These are phyloP conservation scores for Verticillium nonalfalfae DNA, from an alignment of 2,329 filamentous ascomycete genomes.

Conservation along the genomic window DNA sequence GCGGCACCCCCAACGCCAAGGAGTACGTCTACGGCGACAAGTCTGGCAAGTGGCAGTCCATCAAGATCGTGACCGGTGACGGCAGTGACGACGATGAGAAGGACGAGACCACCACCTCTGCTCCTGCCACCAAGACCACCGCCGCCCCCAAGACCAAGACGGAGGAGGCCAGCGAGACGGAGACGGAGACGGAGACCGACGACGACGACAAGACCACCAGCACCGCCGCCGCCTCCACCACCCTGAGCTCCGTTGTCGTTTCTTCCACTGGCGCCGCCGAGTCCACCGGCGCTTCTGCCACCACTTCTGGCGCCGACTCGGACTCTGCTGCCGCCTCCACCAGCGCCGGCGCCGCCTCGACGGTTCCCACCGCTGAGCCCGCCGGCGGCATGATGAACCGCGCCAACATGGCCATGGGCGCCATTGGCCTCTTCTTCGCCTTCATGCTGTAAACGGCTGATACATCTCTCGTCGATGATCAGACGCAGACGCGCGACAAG, in stretches of 20 bases:
- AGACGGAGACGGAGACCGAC: constrained; percentile 2
- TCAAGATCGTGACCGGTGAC: constrained; percentile 37
- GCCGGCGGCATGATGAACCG: constrained; percentile 10
- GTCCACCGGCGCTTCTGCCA: constrained; percentile 1
- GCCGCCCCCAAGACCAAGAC: constrained; percentile 7
- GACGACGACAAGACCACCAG: constrained; percentile 1
- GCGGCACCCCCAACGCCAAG: constrained; percentile 27
- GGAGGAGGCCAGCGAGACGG: constrained; percentile 1
- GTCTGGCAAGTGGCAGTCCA: constrained; percentile 38
- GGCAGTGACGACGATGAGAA: constrained; percentile 6
- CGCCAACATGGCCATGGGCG: constrained; percentile 12
- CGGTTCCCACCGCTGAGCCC: constrained; percentile 2
- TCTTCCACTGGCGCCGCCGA: constrained; percentile 1
- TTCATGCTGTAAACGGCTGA: constrained; percentile 9
- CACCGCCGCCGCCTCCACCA: neutral
- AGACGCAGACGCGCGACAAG: neutral
- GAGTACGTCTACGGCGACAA: constrained; percentile 47
- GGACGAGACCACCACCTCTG: constrained; percentile 7
- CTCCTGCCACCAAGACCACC: constrained; percentile 11
- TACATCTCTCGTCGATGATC: neutral
- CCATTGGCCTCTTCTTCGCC: constrained; percentile 11
- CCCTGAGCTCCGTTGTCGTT: neutral
- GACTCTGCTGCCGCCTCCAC: constrained; percentile 1
- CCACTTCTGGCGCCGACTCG: neutral
- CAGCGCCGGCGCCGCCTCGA: neutral